Conservation (phyloP, 768 basidiomycete species). For the Lentinus tigrinus region DNA sequence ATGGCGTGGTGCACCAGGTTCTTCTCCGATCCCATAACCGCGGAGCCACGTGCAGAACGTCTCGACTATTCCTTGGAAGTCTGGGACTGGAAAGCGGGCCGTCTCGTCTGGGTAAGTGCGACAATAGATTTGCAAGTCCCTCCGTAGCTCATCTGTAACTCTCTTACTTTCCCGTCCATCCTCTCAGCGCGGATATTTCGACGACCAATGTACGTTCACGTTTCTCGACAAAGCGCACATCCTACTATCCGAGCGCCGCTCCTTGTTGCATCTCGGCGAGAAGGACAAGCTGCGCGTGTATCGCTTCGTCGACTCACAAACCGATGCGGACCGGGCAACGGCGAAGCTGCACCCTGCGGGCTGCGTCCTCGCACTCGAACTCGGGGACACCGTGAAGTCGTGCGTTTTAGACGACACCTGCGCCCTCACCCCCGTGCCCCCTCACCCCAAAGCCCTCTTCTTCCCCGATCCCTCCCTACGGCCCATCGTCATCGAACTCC, state of each 20-base stretch:
- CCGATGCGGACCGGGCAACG: too few species aligned
- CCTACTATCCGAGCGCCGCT: too few species aligned
- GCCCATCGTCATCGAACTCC: neutral
- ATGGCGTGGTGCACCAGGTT: too few species aligned
- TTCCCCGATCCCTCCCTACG: neutral
- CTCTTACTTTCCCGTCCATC: neutral
- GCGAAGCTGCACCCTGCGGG: too few species aligned
- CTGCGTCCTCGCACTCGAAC: neutral
- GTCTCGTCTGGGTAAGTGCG: neutral
- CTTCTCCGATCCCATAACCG: too few species aligned
- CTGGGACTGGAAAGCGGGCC: neutral
- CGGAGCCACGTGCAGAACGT: too few species aligned
- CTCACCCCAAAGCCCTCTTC: neutral
- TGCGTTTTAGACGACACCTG: neutral
- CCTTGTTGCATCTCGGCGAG: neutral
- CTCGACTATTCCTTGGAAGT: too few species aligned
- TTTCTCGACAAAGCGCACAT: neutral
- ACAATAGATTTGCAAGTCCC: too few species aligned
- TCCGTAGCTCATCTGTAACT: too few species aligned
- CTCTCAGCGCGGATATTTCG: too few species aligned
- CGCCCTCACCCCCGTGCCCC: neutral
- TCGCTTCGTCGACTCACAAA: neutral
- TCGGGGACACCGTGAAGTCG: neutral
- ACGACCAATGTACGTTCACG: too few species aligned
- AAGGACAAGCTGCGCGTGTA: neutral